Base-by-base conservation (phyloP, 2,329 filamentous ascomycete genomes). In the Claviceps cyperi region DNA sequence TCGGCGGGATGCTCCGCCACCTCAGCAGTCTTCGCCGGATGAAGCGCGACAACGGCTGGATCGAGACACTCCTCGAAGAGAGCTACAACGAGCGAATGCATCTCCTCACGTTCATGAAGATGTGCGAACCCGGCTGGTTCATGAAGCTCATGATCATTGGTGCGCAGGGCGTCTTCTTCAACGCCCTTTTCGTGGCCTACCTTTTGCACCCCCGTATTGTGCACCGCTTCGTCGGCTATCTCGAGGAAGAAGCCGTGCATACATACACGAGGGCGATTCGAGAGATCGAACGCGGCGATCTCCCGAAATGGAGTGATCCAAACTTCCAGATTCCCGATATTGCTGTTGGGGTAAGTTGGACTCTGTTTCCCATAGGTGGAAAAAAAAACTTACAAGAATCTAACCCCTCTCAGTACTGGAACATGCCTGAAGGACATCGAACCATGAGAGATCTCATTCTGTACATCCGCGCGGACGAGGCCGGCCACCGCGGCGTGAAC, bases 151-250 rank as follows among this genome's bases (percentile, higher is more conserved):
- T 95, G 80, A 88, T 97, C 50, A 77, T 97, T 39, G 88, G 83
- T 11, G 90, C 91, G 0, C 91, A 97, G 66, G 92, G 91, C 39
- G 86, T 97, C 58, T 97, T 94, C 74, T 96, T 94, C 77, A 98
- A 98, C 69, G 78, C 81, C 55, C 79, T 97, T 64, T 97, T 98
- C 74, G 53, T 95, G 54, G 77, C 84, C 45, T 97, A 97, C 68
- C 80, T 98, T 36, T 61, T 95, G 53, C 88, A 84, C 1, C 91
- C 92, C 6, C 81, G 83, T 53, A 91, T 87, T 55, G 91, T 86
- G 61, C 92, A 98, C 66, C 84, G 92, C 43, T 97, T 98, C 66
- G 90, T 97, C 49, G 92, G 90, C 1, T 97, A 97, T 59, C 80
- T 98, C 13, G 92, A 98, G 67, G 92, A 98, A 65, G 92, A 98